A percentile compares a stretch with the other conserved stretches of the same genome.
phyloP scores from a whole-genome alignment of 139 green algal genomes.

The Edaphochlamys debaryana region DNA sequence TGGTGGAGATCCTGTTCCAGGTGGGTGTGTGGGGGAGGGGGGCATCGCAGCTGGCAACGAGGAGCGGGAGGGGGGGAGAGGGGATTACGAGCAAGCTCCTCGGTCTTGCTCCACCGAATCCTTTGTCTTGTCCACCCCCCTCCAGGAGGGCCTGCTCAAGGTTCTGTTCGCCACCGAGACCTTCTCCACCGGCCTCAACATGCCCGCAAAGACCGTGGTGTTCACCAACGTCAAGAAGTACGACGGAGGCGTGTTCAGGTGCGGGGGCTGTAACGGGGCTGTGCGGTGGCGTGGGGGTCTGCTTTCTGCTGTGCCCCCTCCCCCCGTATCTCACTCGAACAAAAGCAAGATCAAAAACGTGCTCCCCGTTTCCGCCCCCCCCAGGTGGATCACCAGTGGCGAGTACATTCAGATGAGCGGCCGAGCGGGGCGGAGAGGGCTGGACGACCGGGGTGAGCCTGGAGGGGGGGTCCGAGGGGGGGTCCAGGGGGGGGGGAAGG shows the following conservation, averaged over 20 bases:
- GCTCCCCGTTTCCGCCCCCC: no score
- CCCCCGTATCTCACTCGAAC: neutral
- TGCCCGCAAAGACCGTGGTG: constrained; percentile 95
- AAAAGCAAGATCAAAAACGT: no score
- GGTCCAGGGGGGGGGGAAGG: neutral
- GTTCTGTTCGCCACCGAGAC: constrained; percentile 92
- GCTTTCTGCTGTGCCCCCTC: neutral
- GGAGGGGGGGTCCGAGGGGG: neutral
- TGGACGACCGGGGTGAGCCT: constrained; percentile 70
- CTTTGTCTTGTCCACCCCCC: no score
- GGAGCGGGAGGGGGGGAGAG: neutral
- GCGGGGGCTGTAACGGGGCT: no score
- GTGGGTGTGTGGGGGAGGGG: no score
- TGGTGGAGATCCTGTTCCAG: constrained; percentile 96
- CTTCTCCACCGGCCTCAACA: constrained; percentile 98
- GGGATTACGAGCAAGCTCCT: neutral
- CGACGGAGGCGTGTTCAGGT: constrained; percentile 80
- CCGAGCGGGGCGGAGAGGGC: constrained; percentile 89
- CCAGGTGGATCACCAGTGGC: constrained; percentile 72
- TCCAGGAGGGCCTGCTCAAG: constrained; percentile 63
- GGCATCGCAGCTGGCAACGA: neutral
- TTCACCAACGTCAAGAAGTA: constrained; percentile 95
- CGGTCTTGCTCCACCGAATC: no score
- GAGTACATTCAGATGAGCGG: constrained; percentile 99
- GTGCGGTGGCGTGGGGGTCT: neutral